These are phyloP conservation scores for Aureococcus anophagefferens DNA, from an alignment of 108 stramenopile genomes.

Conservation along the genomic window DNA sequence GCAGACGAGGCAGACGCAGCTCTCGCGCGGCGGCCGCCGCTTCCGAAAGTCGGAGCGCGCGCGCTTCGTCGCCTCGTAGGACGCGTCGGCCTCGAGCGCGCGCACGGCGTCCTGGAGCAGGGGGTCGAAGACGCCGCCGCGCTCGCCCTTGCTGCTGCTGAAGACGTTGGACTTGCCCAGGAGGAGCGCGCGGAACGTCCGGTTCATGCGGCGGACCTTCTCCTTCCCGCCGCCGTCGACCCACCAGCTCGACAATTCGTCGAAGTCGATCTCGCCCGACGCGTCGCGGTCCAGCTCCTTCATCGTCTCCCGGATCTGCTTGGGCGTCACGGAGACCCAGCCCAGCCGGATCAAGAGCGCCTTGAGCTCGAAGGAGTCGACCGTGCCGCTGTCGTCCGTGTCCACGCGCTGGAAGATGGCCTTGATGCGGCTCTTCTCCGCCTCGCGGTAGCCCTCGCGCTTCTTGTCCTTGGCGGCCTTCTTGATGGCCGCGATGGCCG, in stretches of 20 bases:
- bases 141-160: no score
- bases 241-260: constrained; percentile 11
- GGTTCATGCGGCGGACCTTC: no score
- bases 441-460: no score
- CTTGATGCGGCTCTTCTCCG: background rate
- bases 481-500: no score
- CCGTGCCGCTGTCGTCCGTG: constrained; percentile 7
- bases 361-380: constrained; percentile 12
- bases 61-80: no score
- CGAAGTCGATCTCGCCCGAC: constrained; percentile 14
- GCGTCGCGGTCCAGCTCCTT: constrained; percentile 4
- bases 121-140: no score
- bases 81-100: no score
- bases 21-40: background rate
- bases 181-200: no score
- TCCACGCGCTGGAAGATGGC: constrained; percentile 8
- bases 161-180: no score
- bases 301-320: background rate
- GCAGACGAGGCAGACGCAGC: background rate
- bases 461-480: background rate
- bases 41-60: background rate
- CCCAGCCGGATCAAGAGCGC: constrained; percentile 9
- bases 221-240: background rate
- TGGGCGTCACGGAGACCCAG: background rate
- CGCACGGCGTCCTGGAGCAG: no score